A percentile compares a stretch with the other conserved stretches of the same genome.
phyloP scores from a whole-genome alignment of 805 yeast genomes.

The Myxozyma nipponensis region DNA sequence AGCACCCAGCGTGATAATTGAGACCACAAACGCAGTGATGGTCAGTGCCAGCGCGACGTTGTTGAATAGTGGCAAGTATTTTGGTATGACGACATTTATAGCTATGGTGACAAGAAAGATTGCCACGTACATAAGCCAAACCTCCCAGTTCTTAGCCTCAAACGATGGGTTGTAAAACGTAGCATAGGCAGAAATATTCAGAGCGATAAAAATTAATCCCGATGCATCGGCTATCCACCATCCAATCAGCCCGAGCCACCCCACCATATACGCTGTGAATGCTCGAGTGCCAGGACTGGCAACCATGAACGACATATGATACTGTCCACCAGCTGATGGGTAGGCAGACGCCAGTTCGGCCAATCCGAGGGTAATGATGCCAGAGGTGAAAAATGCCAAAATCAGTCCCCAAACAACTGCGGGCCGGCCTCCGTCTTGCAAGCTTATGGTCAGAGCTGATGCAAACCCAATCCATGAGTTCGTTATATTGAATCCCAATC shows the following conservation, averaged over 20 bases:
- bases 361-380: conserved; percentile 18
- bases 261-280: conserved; percentile 29
- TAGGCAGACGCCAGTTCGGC: conserved; percentile 24
- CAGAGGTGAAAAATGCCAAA: conserved; percentile 13
- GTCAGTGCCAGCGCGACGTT: conserved; percentile 51
- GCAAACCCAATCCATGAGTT: conserved; percentile 24
- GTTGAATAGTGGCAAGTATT: conserved; percentile 46
- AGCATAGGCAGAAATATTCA: conserved; percentile 32
- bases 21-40: conserved; percentile 40
- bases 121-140: conserved; percentile 47
- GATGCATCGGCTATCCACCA: conserved; percentile 39
- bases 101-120: conserved; percentile 40
- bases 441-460: conserved; percentile 1
- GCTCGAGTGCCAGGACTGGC: conserved; percentile 29
- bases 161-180: conserved; percentile 47
- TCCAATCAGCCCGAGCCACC: conserved; percentile 30
- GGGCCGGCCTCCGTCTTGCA: conserved; percentile 4
- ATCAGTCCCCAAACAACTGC: conserved; percentile 21
- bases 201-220: conserved; percentile 34
- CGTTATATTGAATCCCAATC: conserved; percentile 14
- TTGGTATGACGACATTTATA: conserved; percentile 1
- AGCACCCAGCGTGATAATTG: conserved; percentile 48
- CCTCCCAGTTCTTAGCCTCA: conserved; percentile 44
- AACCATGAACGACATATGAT: conserved; percentile 27
- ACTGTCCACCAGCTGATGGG: conserved; percentile 29